phyloP scores from a whole-genome alignment of 1,139 yeast genomes.

The Yamadazyma spencermartinsiae region DNA sequence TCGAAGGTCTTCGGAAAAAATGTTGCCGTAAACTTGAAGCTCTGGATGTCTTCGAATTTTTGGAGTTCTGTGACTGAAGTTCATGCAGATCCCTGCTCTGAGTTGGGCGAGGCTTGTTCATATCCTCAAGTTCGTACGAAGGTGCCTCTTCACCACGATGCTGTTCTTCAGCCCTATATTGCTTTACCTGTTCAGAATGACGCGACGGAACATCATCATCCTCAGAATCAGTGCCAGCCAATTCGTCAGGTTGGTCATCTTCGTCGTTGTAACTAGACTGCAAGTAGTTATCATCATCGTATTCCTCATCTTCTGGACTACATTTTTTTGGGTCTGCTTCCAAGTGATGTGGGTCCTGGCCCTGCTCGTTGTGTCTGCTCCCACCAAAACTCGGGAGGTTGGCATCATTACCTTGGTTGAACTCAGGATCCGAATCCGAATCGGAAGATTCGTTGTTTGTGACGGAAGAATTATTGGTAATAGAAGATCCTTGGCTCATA shows the following conservation, averaged over 20 bases:
- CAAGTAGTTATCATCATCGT: conserved; percentile 3
- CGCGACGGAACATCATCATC: conserved; percentile 3
- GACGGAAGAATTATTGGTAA: conserved; percentile 18
- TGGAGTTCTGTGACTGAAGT: conserved; percentile 2
- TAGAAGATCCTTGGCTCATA: conserved; percentile 26
- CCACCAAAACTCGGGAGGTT: conserved; percentile 1
- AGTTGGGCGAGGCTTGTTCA: neutral
- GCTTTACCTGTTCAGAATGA: neutral
- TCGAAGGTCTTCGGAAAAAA: conserved; percentile 15
- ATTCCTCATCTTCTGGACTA: conserved; percentile 7
- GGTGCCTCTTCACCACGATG: neutral
- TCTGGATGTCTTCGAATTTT: conserved; percentile 4
- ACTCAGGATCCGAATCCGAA: conserved; percentile 13
- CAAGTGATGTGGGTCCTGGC: no score
- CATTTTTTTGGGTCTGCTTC: no score
- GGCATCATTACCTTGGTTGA: neutral
- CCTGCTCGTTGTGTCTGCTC: neutral
- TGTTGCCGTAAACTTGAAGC: conserved; percentile 10
- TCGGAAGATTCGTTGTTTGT: neutral
- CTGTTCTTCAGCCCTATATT: neutral
- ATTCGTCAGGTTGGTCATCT: conserved; percentile 9
- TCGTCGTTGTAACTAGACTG: neutral
- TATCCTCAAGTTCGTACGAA: conserved; percentile 1
- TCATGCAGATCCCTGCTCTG: conserved; percentile 3
- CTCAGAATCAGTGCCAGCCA: conserved; percentile 12